A percentile compares a stretch with the other conserved stretches of the same genome.
These are phyloP conservation scores for Leccinum solheimii DNA, from an alignment of 1,284 basidiomycete genomes.

Conservation along the genomic window DNA sequence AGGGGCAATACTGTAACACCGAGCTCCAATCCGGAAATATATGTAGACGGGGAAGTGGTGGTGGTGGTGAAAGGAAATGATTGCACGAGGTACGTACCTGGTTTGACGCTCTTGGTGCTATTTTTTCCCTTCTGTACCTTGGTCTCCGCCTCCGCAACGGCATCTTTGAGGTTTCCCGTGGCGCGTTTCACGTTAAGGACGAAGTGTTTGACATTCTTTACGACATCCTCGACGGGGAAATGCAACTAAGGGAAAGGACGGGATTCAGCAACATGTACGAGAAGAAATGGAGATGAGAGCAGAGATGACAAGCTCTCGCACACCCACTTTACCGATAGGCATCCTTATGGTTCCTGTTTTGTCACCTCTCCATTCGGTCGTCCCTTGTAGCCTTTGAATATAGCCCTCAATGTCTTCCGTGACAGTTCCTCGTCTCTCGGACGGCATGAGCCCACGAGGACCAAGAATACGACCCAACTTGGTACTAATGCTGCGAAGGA, in stretches of 20 bases:
- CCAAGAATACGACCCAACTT: slow-evolving; percentile 88
- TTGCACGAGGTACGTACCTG: slow-evolving; percentile 34
- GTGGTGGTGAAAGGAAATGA: neutral
- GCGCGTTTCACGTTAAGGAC: slow-evolving; percentile 75
- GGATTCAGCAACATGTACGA: slow-evolving; percentile 7
- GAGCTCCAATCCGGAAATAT: slow-evolving; percentile 1
- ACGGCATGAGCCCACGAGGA: slow-evolving; percentile 95
- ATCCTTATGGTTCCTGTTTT: slow-evolving; percentile 82
- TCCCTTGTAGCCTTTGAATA: slow-evolving; percentile 78
- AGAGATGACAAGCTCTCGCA: neutral
- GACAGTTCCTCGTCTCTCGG: slow-evolving; percentile 91
- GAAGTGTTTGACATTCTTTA: slow-evolving; percentile 80
- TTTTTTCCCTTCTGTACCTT: slow-evolving; percentile 40
- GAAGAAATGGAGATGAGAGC: slow-evolving; percentile 1
- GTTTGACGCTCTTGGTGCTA: slow-evolving; percentile 38
- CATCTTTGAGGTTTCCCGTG: slow-evolving; percentile 63
- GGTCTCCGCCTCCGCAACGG: slow-evolving; percentile 30
- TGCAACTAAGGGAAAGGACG: slow-evolving; percentile 50
- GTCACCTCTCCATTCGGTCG: slow-evolving; percentile 93
- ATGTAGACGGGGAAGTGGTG: neutral
- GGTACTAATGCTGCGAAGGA: slow-evolving; percentile 79
- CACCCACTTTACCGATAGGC: slow-evolving; percentile 66
- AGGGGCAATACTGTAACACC: neutral
- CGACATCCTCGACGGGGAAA: slow-evolving; percentile 75
- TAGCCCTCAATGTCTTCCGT: slow-evolving; percentile 83